Evolutionary conservation across 2,329 filamentous ascomycete species (phyloP).

Genomic region (Coniella vitis): DNA sequence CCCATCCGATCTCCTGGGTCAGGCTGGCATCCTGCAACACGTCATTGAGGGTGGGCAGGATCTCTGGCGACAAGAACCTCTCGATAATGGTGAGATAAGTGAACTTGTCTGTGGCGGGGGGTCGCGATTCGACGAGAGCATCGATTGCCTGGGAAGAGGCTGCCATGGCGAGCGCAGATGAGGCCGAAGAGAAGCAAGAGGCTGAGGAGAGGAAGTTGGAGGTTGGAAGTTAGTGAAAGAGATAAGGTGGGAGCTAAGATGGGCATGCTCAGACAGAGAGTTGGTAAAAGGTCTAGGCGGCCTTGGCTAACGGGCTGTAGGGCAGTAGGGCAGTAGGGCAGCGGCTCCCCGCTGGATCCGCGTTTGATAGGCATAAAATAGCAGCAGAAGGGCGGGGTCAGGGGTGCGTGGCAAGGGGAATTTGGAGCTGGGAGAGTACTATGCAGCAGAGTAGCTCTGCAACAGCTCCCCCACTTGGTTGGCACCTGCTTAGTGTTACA

Average conservation of each 20-base stretch:
- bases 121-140: conserved; percentile 41
- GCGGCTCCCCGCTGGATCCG: neutral
- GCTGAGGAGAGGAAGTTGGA: too few species aligned
- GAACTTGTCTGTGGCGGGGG: conserved; percentile 56
- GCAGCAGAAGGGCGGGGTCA: neutral
- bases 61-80: conserved; percentile 60
- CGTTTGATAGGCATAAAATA: neutral
- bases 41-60: conserved; percentile 60
- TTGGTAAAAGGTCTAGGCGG: neutral
- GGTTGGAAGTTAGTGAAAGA: neutral
- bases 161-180: conserved; percentile 13
- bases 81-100: conserved; percentile 76
- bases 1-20: conserved; percentile 76
- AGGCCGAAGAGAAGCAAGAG: neutral
- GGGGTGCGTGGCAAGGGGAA: neutral
- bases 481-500: neutral
- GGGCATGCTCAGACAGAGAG: neutral
- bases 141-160: conserved; percentile 34
- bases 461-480: neutral
- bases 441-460: neutral
- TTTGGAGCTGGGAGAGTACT: neutral
- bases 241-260: neutral
- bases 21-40: conserved; percentile 54
- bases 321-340: too few species aligned
- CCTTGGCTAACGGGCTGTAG: too few species aligned